A percentile compares a stretch with the other conserved stretches of the same genome.
phyloP scores from a whole-genome alignment of 345 rosid genomes.

The Excoecaria cochinchinensis region DNA sequence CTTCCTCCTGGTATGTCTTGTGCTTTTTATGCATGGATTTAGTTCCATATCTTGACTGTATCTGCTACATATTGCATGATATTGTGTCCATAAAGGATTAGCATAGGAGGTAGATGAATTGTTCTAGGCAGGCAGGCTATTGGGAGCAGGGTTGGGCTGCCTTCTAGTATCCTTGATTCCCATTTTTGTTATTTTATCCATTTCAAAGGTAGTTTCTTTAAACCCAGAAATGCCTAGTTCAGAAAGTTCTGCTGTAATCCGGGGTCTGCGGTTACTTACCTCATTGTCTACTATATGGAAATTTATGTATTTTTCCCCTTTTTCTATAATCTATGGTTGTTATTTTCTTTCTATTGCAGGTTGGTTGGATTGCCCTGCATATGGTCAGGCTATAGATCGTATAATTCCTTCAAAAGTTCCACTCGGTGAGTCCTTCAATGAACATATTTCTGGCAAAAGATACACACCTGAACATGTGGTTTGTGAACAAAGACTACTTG shows the following conservation, averaged over 20 bases:
- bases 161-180: neutral
- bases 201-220: neutral
- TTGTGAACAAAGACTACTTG: conserved; percentile 65
- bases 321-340: neutral
- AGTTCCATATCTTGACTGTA: neutral
- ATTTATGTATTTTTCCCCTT: neutral
- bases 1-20: conserved; percentile 2
- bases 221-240: neutral
- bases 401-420: conserved; percentile 93
- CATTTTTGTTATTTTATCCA: neutral
- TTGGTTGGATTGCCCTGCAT: conserved; percentile 85
- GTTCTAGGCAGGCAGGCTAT: neutral
- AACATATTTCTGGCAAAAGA: conserved; percentile 70
- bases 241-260: neutral
- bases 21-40: neutral
- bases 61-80: neutral
- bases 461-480: conserved; percentile 90
- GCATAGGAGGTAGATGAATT: neutral
- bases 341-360: conserved; percentile 37
- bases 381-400: conserved; percentile 61
- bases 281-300: neutral
- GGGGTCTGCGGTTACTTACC: neutral
- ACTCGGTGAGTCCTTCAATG: conserved; percentile 71
- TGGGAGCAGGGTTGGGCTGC: neutral
- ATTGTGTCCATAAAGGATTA: neutral